phyloP scores from a whole-genome alignment of 2,329 filamentous ascomycete species.

The Arthrobotrys iridis region DNA sequence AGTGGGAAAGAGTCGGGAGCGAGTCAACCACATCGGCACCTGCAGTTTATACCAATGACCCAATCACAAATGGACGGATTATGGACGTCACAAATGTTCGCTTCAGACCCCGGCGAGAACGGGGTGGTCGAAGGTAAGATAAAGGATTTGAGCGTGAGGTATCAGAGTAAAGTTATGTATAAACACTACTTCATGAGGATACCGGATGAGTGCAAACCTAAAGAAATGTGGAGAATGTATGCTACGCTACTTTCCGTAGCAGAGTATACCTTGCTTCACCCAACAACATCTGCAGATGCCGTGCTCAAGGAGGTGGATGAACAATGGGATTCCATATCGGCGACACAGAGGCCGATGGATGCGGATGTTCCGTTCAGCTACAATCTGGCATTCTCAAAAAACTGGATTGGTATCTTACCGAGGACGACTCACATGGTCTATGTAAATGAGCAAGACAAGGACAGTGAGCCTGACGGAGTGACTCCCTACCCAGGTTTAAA shows the following conservation, averaged over 20 bases:
- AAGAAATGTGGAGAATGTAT: conserved; percentile 34
- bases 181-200: conserved; percentile 51
- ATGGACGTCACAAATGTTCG: conserved; percentile 28
- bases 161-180: conserved; percentile 52
- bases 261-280: conserved; percentile 25
- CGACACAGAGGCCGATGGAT: conserved; percentile 14
- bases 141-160: conserved; percentile 14
- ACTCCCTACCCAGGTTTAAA: conserved; percentile 40
- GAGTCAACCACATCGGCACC: conserved; percentile 57
- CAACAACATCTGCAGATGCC: conserved; percentile 1
- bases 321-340: conserved; percentile 4
- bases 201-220: conserved; percentile 1
- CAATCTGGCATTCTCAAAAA: conserved; percentile 53
- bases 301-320: conserved; percentile 17
- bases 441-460: conserved; percentile 37
- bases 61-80: conserved; percentile 1
- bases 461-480: conserved; percentile 33
- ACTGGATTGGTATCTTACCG: conserved; percentile 55
- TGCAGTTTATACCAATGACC: conserved; percentile 55
- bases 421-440: conserved; percentile 40
- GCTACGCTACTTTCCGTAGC: conserved; percentile 38
- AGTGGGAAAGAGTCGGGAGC: conserved; percentile 55
- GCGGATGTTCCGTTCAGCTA: conserved; percentile 39
- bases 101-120: background rate
- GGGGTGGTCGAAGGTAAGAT: conserved; percentile 5